Conservation (phyloP, 2,329 filamentous ascomycete species). For the Podosphaera xanthii region DNA sequence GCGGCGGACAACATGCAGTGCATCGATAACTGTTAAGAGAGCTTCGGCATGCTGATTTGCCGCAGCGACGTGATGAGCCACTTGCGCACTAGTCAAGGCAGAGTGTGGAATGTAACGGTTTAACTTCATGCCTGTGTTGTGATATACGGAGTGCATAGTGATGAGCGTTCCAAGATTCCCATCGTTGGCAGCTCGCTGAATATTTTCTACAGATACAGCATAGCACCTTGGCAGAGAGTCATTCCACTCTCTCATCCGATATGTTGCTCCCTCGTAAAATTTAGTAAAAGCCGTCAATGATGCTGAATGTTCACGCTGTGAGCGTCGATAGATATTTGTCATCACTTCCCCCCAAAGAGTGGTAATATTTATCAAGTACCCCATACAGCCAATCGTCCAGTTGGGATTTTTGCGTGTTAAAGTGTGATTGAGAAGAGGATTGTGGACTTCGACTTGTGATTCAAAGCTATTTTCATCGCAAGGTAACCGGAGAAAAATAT, state of each 20-base stretch:
- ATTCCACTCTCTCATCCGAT: constrained; percentile 34
- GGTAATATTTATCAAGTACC: constrained; percentile 36
- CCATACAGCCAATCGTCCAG: constrained; percentile 21
- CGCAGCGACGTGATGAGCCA: constrained; percentile 23
- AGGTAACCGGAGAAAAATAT: constrained; percentile 45
- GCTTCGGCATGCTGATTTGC: constrained; percentile 29
- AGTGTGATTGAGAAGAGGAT: constrained; percentile 36
- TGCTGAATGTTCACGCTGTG: constrained; percentile 9
- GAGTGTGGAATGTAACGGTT: constrained; percentile 33
- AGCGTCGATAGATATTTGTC: constrained; percentile 31
- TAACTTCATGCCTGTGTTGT: constrained; percentile 38
- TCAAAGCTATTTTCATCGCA: constrained; percentile 38
- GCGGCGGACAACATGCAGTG: constrained; percentile 19
- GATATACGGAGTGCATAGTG: constrained; percentile 43
- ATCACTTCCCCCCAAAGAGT: constrained; percentile 44
- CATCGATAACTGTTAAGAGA: constrained; percentile 25
- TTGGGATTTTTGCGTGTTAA: constrained; percentile 19
- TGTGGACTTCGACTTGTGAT: constrained; percentile 29
- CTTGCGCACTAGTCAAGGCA: constrained; percentile 19
- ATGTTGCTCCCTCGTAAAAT: constrained; percentile 28
- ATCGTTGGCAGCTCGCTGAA: constrained; percentile 29
- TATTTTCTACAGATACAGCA: constrained; percentile 29
- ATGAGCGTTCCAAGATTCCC: constrained; percentile 35
- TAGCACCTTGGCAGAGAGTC: constrained; percentile 30
- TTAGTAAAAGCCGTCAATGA: constrained; percentile 19